Base-by-base conservation (phyloP, 139 green algal species). In the Coelastrella sp. region DNA sequence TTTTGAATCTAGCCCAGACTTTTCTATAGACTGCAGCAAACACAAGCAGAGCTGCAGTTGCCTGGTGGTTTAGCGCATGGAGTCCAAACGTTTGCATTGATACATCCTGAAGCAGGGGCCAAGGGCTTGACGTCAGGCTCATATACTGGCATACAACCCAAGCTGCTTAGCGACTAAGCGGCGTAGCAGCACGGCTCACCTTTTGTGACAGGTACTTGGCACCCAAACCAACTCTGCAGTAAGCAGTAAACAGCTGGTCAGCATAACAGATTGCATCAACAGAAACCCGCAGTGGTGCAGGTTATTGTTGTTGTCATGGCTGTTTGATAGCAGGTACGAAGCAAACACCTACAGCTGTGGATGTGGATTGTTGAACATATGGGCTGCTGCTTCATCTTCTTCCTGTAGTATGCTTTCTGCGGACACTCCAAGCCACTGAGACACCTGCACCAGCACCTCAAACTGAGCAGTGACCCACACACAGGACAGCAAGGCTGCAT, bases 161-260 rank as follows among this genome's bases (percentile, higher is more conserved):
- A n/a, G n/a, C n/a, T n/a, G n/a, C n/a, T n/a, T n/a, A n/a, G n/a
- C n/a, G n/a, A n/a, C n/a, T n/a, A n/a, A n/a, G n/a, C n/a, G n/a
- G n/a, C n/a, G n/a, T n/a, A n/a, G n/a, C n/a, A n/a, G n/a, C n/a
- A n/a, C n/a, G n/a, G 8, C 35, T 40, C 41, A 84, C 77, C 79
- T 85, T 85, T 48, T 85, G 79, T 2, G 79, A 85, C 4, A 85
- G 25, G 35, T 77, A 85, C 43, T 77, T 85, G 3, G 79, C 79
- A 5, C 79, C 79, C 27, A 85, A 60, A 25, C 79, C 79, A 3
- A 85, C 30, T 38, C 79, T 85, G 79, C 79, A 62, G 45, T 57
- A 57, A 15, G 17, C 48, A 57, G 48, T 57, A 2, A 23, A n/a
- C n/a, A n/a, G 48, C 48, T 57, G 48, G 13, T 57, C 48, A 57